phyloP scores from a whole-genome alignment of 2,329 filamentous ascomycete species.

The Botrytis fragariae region DNA sequence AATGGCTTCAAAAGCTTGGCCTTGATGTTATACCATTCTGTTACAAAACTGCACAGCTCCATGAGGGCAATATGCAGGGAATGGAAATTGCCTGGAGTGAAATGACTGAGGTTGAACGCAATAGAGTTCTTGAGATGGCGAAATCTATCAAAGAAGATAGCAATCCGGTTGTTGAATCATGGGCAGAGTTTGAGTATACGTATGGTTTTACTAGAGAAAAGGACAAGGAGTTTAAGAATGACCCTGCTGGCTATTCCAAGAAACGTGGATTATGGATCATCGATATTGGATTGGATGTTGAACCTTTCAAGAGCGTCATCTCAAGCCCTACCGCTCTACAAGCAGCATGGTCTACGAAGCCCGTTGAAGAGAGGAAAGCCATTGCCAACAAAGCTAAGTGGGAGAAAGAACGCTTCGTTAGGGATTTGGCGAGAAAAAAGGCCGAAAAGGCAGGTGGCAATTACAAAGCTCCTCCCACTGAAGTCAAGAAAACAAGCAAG shows the following conservation, averaged over 20 bases:
- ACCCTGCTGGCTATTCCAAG: neutral
- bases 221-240: neutral
- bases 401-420: neutral
- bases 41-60: neutral
- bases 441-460: neutral
- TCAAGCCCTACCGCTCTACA: neutral
- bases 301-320: neutral
- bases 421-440: neutral
- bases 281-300: neutral
- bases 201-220: neutral
- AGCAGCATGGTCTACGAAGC: neutral
- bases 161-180: neutral
- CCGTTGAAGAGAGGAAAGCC: neutral
- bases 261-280: conserved; percentile 1
- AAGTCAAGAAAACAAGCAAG: neutral
- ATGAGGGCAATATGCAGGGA: neutral
- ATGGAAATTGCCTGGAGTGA: neutral
- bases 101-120: neutral
- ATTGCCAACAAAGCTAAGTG: neutral
- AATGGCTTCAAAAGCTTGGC: neutral
- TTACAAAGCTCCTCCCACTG: neutral
- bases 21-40: neutral
- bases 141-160: neutral
- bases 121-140: neutral
- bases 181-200: neutral